Evolutionary conservation across 129 eudicot genomes (phyloP), one percentile per base, ranked within the genome.

Genomic region (Deinandra increscens): DNA sequence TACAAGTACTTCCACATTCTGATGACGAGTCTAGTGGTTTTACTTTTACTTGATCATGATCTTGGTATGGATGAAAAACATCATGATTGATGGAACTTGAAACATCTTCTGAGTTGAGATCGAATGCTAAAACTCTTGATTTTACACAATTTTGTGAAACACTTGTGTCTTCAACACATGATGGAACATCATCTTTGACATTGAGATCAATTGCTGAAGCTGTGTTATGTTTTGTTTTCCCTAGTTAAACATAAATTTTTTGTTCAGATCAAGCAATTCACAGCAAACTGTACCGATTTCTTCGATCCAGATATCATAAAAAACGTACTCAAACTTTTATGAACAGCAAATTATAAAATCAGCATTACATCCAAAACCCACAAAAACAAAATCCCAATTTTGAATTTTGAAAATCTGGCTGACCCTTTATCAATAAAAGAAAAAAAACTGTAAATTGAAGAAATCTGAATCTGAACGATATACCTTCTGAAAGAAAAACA

Each of bases 1-100:
- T 84, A 46, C 83, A 64, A 1, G 86, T 81, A 53, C 95, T 89
- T 44, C 84, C 95, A 75, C 97, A 86, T 48, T 85, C 87, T 0
- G 83, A 85, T 50, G 51, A 48, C 56, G 83, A 79, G 66, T 89
- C 91, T 48, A 65, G 54, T 9, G 70, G 36, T 59, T 85, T 91
- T 48, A 54, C 49, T 26, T 64, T 91, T 48, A 54, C 49, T 26
- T 64, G 43, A 29, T 84, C 75, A 34, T 31, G 49, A 39, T 48
- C 59, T 64, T 81, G 86, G 65, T 71, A 64, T 5, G 84, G 73
- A 58, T 44, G 65, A 64, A 68, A 73, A 6, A 50, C 77, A 33
- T 86, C 96, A 38, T 77, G 74, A 71, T 66, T 84, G 34, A 66
- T 55, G 39, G 90, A 79, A 53, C 86, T 85, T 5, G 85, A 78